Conservation (phyloP, 352 stramenopile genomes). For the Globisporangium nagaii region DNA sequence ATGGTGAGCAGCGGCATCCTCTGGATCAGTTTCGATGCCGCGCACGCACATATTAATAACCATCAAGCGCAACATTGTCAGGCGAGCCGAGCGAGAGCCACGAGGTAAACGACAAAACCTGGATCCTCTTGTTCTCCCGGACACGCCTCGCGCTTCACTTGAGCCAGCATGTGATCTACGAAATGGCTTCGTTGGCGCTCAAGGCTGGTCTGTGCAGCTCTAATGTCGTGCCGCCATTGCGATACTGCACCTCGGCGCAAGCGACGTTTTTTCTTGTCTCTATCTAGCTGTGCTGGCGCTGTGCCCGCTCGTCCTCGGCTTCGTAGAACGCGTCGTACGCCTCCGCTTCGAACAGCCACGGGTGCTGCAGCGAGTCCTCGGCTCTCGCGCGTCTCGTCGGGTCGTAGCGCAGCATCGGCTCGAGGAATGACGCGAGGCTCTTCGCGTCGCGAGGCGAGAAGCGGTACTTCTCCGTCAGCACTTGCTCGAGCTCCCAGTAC, state of each 20-base stretch:
- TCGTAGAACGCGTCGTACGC: conserved; percentile 11
- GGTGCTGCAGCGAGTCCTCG: conserved; percentile 90
- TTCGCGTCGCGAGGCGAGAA: conserved; percentile 86
- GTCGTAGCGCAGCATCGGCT: conserved; percentile 90
- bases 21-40: conserved; percentile 2
- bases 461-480: conserved; percentile 96
- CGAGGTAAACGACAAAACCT: neutral
- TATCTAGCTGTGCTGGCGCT: neutral
- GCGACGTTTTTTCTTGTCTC: neutral
- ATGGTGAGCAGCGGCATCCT: neutral
- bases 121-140: no score
- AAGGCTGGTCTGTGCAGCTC: no score
- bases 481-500: conserved; percentile 96
- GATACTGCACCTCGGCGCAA: neutral
- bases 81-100: no score
- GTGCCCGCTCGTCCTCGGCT: conserved; percentile 9
- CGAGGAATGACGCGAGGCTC: conserved; percentile 91
- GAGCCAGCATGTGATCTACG: no score
- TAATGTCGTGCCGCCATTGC: neutral
- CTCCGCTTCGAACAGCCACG: conserved; percentile 79
- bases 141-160: neutral
- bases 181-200: no score
- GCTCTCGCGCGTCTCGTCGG: conserved; percentile 88
- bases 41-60: neutral
- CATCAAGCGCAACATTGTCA: neutral